Evolutionary conservation across 2,329 filamentous ascomycete genomes (phyloP).

Genomic region (Fusarium agapanthi): DNA sequence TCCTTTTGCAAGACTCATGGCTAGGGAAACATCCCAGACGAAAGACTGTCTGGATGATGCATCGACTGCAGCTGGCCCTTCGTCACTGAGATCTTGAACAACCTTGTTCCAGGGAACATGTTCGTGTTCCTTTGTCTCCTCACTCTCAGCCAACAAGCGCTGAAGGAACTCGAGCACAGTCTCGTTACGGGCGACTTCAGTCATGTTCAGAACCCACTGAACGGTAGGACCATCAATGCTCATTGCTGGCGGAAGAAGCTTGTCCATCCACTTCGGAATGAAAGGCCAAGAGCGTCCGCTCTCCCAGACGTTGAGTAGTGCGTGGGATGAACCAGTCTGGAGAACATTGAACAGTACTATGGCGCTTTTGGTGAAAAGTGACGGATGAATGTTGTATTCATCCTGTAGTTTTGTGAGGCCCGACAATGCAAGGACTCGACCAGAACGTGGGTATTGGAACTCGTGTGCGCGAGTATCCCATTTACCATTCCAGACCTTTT

Average conservation of each 20-base stretch:
- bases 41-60: conserved; percentile 50
- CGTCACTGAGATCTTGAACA: conserved; percentile 45
- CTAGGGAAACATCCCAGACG: conserved; percentile 51
- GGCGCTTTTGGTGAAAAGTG: conserved; percentile 45
- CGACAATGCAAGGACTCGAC: conserved; percentile 43
- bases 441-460: conserved; percentile 45
- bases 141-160: conserved; percentile 41
- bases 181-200: conserved; percentile 38
- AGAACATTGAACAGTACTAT: conserved; percentile 47
- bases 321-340: conserved; percentile 44
- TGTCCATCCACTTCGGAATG: conserved; percentile 47
- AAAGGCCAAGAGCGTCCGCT: conserved; percentile 50
- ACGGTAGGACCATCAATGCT: conserved; percentile 50
- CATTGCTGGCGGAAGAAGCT: conserved; percentile 47
- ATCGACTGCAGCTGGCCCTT: conserved; percentile 44
- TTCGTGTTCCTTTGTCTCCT: conserved; percentile 38
- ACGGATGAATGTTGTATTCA: conserved; percentile 36
- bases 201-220: conserved; percentile 50
- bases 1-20: conserved; percentile 32
- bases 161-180: conserved; percentile 42
- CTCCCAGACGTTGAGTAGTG: conserved; percentile 49
- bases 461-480: conserved; percentile 39
- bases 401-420: conserved; percentile 36
- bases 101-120: conserved; percentile 50
- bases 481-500: conserved; percentile 42